Base-by-base conservation (phyloP, 805 yeast genomes). In the Debaryomyces maramus region DNA sequence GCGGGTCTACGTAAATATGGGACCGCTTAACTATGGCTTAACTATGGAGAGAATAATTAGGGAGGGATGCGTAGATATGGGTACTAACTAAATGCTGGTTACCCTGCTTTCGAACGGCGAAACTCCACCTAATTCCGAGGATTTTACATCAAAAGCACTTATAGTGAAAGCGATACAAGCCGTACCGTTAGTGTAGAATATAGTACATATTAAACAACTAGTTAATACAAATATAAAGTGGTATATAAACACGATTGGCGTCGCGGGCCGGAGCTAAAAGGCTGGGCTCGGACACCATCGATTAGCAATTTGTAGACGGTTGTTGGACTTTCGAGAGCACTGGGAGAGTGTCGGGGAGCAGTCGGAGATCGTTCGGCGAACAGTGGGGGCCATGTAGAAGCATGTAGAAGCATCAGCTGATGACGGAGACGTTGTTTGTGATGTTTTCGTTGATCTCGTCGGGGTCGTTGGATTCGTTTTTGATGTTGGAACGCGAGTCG, bases 21-120 rank as follows among this genome's bases (percentile, higher is more conserved):
- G 22, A 38, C 41, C 23, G 32, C 16, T 32, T 20, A 28, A 27
- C 15, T 36, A 36, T 34, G 27, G 14, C 28, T 29, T 17, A 29
- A 14, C 32, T 29, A 29, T 29, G 32, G 32, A 6, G 5, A 10
- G 16, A 24, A 2, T 10, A n/a, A n/a, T 10, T 3, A 2, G 13
- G 13, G 13, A 8, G 3, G 2, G 13, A 5, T 24, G 8, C 13
- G 28, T 24, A 24, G 13, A 24, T 24, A 6, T 10, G 6, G 4
- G 28, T 15, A 24, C 28, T 6, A 5, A 2, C 11, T 2, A 10
- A 10, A 10, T 3, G 3, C 9, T 2, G 4, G 9, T 24, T 24
- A 24, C 28, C 28, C 28, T 13, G 2, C 28, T 5, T 24, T 24
- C n/a, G n/a, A n/a, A n/a, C n/a, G n/a, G n/a, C n/a, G n/a, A n/a